phyloP scores from a whole-genome alignment of 768 basidiomycete species.

The Galerina marginata region DNA sequence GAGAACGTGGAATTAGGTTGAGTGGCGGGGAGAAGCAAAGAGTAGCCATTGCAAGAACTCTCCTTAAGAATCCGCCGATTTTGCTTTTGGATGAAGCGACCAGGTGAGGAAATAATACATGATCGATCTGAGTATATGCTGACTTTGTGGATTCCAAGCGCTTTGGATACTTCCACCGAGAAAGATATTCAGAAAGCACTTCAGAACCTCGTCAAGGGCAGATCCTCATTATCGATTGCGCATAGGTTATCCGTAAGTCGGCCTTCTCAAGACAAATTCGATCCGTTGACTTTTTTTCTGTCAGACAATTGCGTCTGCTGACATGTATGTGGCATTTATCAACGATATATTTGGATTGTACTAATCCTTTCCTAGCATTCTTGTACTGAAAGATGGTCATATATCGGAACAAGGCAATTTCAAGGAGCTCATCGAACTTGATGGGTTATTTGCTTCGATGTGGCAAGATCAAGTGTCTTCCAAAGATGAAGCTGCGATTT shows the following conservation, averaged over 20 bases:
- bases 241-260: conserved; percentile 76
- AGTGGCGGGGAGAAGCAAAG: conserved; percentile 92
- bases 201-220: conserved; percentile 76
- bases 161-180: conserved; percentile 89
- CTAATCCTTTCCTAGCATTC: conserved; percentile 57
- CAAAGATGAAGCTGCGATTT: conserved; percentile 55
- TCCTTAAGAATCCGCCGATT: conserved; percentile 86
- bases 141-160: conserved; percentile 43
- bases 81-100: conserved; percentile 81
- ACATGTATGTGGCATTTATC: conserved; percentile 51
- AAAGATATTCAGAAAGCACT: conserved; percentile 89
- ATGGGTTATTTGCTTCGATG: conserved; percentile 82
- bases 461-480: conserved; percentile 86
- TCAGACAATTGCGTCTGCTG: conserved; percentile 62
- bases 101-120: conserved; percentile 43
- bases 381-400: conserved; percentile 90
- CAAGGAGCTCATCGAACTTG: conserved; percentile 71
- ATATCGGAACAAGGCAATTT: conserved; percentile 85
- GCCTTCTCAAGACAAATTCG: conserved; percentile 1
- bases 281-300: conserved; percentile 21
- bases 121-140: background rate
- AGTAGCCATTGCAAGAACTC: conserved; percentile 85
- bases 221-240: conserved; percentile 79
- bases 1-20: conserved; percentile 86
- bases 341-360: background rate